Evolutionary conservation across 1,284 basidiomycete species (phyloP).

Genomic region (Coniferiporia sulphurascens): DNA sequence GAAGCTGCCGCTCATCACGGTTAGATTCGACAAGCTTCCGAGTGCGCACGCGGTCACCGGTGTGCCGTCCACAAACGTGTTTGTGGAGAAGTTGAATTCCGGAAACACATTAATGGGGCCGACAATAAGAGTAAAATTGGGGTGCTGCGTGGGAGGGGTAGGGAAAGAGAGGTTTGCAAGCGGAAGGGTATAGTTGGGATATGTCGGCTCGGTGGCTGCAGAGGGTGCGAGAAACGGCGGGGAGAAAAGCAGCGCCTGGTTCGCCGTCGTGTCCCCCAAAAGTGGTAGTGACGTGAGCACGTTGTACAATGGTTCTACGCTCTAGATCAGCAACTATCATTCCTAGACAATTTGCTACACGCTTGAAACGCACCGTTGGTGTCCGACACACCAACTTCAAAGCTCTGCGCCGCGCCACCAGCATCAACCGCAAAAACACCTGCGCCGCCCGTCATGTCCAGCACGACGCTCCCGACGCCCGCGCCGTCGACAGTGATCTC

Average conservation of each 20-base stretch:
- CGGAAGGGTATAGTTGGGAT: slow-evolving; percentile 80
- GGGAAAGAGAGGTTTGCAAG: slow-evolving; percentile 49
- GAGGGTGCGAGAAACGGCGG: slow-evolving; percentile 42
- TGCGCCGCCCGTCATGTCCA: slow-evolving; percentile 37
- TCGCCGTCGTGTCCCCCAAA: slow-evolving; percentile 74
- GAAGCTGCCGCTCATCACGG: slow-evolving; percentile 25
- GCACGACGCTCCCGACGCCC: slow-evolving; percentile 56
- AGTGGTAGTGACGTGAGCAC: slow-evolving; percentile 44
- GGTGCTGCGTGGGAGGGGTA: slow-evolving; percentile 33
- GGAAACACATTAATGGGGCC: slow-evolving; percentile 23
- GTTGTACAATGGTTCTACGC: slow-evolving; percentile 43
- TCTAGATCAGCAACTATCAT: neutral
- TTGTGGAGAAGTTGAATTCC: slow-evolving; percentile 12
- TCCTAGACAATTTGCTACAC: slow-evolving; percentile 13
- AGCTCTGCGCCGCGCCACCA: slow-evolving; percentile 33
- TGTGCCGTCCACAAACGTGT: slow-evolving; percentile 36
- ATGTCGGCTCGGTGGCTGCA: slow-evolving; percentile 41
- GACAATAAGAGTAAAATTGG: slow-evolving; percentile 20
- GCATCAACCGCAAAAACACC: slow-evolving; percentile 47
- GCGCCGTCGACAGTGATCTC: slow-evolving; percentile 44
- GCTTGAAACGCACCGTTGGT: slow-evolving; percentile 35
- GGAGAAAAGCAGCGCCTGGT: slow-evolving; percentile 75
- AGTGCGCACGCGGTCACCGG: slow-evolving; percentile 58
- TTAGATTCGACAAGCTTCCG: slow-evolving; percentile 32
- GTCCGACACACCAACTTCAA: slow-evolving; percentile 57